Evolutionary conservation across 495 filamentous ascomycete genomes (phyloP).

Genomic region (Stereocaulon alpinum): DNA sequence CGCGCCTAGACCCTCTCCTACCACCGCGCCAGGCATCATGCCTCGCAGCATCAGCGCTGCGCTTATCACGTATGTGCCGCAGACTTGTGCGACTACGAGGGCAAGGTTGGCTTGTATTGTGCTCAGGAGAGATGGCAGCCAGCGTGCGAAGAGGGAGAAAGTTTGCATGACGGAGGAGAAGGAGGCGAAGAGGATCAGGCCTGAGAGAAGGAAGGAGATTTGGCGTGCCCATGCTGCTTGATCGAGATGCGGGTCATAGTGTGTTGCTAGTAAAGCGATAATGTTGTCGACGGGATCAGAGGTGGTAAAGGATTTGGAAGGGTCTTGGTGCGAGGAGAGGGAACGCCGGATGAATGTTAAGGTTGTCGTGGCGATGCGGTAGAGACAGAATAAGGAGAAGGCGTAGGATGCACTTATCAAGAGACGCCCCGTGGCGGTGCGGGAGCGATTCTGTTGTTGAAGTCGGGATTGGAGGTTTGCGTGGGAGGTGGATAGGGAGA

Average conservation of each 20-base stretch:
- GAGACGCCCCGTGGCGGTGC: constrained; percentile 50
- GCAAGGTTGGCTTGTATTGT: constrained; percentile 55
- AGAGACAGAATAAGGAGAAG: constrained; percentile 67
- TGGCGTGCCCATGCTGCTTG: constrained; percentile 63
- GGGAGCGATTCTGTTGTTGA: constrained; percentile 48
- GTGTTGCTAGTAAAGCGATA: constrained; percentile 23
- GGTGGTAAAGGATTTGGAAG: constrained; percentile 12
- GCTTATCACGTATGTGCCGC: constrained; percentile 69
- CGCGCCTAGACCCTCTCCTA: constrained; percentile 59
- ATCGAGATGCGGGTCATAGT: constrained; percentile 24
- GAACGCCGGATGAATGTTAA: constrained; percentile 49
- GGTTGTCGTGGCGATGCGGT: constrained; percentile 25
- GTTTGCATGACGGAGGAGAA: constrained; percentile 69
- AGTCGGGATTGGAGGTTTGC: constrained; percentile 45
- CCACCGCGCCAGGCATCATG: constrained; percentile 61
- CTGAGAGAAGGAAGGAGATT: constrained; percentile 67
- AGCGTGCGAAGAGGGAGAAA: constrained; percentile 60
- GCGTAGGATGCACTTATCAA: constrained; percentile 44
- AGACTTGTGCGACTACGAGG: constrained; percentile 62
- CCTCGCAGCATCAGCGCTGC: constrained; percentile 61
- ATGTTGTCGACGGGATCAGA: constrained; percentile 40
- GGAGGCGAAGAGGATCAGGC: constrained; percentile 64
- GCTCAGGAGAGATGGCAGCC: constrained; percentile 53
- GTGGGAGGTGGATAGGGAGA: constrained; percentile 51
- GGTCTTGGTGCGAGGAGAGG: constrained; percentile 28